A percentile compares a stretch with the other conserved stretches of the same genome.
Conservation (phyloP, 441 rosid genomes). For the Biscutella laevigata region DNA sequence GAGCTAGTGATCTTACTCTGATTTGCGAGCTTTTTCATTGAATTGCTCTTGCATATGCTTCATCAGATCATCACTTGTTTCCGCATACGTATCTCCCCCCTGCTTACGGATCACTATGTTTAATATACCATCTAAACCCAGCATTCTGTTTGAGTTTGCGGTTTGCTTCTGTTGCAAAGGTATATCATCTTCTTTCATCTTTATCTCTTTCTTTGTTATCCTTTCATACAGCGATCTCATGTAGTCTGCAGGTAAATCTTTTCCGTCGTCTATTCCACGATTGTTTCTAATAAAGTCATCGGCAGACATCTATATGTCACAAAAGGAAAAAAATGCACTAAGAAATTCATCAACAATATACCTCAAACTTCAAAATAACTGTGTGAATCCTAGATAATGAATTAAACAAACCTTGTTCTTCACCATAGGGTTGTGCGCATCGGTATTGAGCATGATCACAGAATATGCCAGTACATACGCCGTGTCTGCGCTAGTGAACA, state of each 20-base stretch:
- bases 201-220: constrained; percentile 88
- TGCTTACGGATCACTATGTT: constrained; percentile 92
- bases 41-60: constrained; percentile 97
- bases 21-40: constrained; percentile 93
- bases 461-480: constrained; percentile 99
- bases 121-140: constrained; percentile 86
- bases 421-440: constrained; percentile 97
- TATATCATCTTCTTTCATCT: constrained; percentile 90
- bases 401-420: constrained; percentile 72
- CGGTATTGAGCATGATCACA: constrained; percentile 94
- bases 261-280: constrained; percentile 95
- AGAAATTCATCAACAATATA: constrained; percentile 18
- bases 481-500: constrained; percentile 91
- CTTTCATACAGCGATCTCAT: constrained; percentile 82
- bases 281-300: constrained; percentile 96
- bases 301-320: constrained; percentile 77
- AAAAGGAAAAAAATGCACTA: constrained; percentile 9
- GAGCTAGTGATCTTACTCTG: constrained; percentile 63
- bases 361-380: constrained; percentile 17
- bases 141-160: constrained; percentile 58
- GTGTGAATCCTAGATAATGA: not conserved
- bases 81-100: constrained; percentile 63
- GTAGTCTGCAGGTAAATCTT: constrained; percentile 87
- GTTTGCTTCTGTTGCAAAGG: constrained; percentile 69
- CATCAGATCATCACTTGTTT: constrained; percentile 88